Conservation (phyloP, 1,284 basidiomycete species). For the Erythrobasidium hasegawianum region DNA sequence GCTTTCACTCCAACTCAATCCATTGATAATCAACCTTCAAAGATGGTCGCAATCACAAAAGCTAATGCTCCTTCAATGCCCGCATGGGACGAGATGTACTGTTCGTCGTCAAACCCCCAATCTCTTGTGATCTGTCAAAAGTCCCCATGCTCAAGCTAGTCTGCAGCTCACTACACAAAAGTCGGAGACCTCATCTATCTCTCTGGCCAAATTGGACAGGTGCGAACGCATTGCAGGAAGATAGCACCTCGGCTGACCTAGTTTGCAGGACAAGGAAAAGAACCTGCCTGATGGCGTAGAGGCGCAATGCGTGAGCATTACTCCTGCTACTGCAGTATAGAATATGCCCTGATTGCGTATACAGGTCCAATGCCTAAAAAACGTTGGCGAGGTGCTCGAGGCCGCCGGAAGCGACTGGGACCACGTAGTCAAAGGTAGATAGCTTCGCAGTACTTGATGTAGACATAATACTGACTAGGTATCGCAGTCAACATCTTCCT, state of each 20-base stretch:
- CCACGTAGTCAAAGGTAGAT: slow-evolving; percentile 10
- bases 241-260: too few species aligned
- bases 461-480: background rate
- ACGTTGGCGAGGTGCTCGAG: slow-evolving; percentile 22
- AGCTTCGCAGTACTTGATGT: too few species aligned
- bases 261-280: slow-evolving; percentile 53
- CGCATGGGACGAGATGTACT: slow-evolving; percentile 3
- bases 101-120: too few species aligned
- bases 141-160: slow-evolving; percentile 27
- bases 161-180: slow-evolving; percentile 58
- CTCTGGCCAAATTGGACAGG: slow-evolving; percentile 55
- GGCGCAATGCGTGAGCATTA: slow-evolving; percentile 57
- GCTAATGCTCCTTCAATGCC: background rate
- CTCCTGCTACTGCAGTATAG: background rate
- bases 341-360: background rate
- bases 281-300: slow-evolving; percentile 57
- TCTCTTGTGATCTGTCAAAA: too few species aligned
- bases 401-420: slow-evolving; percentile 28
- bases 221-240: slow-evolving; percentile 43
- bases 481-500: slow-evolving; percentile 26
- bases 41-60: background rate
- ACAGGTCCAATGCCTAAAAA: slow-evolving; percentile 11
- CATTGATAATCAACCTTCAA: background rate
- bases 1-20: background rate
- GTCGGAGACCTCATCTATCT: slow-evolving; percentile 58